These are phyloP conservation scores for Penicillium psychrosexuale DNA, from an alignment of 2,329 filamentous ascomycete genomes.

Conservation along the genomic window DNA sequence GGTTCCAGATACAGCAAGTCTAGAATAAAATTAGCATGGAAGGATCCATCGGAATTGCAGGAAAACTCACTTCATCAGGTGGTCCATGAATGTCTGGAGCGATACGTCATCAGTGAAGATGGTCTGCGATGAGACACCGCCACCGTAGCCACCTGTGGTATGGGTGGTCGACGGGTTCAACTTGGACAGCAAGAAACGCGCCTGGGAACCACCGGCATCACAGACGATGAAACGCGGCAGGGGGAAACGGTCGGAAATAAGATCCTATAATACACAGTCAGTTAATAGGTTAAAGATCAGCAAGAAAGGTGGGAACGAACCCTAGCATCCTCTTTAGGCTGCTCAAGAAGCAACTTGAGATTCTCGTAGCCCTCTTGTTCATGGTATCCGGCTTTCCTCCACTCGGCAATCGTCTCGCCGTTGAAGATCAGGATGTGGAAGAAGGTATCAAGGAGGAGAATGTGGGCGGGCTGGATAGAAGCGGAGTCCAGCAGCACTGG, in stretches of 20 bases:
- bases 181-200: conserved; percentile 93
- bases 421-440: conserved; percentile 99
- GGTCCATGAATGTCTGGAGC: conserved; percentile 98
- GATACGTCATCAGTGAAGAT: conserved; percentile 99
- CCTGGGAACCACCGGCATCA: conserved; percentile 96
- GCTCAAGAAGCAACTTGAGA: conserved; percentile 80
- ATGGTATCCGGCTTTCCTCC: conserved; percentile 96
- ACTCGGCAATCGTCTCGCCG: conserved; percentile 94
- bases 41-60: neutral
- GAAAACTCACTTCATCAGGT: conserved; percentile 87
- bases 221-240: conserved; percentile 97
- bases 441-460: conserved; percentile 94
- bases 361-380: conserved; percentile 98
- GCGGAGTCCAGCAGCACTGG: conserved; percentile 95
- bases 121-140: conserved; percentile 86
- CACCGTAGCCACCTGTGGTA: conserved; percentile 87
- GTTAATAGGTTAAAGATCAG: neutral
- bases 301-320: conserved; percentile 51
- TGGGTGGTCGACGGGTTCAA: conserved; percentile 97
- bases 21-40: conserved; percentile 32
- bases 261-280: conserved; percentile 62
- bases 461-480: conserved; percentile 90
- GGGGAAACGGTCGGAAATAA: conserved; percentile 97
- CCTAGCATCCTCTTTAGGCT: conserved; percentile 94
- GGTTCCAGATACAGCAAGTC: conserved; percentile 51